These are phyloP conservation scores for Pythium biforme DNA, from an alignment of 352 stramenopile species.

Conservation along the genomic window DNA sequence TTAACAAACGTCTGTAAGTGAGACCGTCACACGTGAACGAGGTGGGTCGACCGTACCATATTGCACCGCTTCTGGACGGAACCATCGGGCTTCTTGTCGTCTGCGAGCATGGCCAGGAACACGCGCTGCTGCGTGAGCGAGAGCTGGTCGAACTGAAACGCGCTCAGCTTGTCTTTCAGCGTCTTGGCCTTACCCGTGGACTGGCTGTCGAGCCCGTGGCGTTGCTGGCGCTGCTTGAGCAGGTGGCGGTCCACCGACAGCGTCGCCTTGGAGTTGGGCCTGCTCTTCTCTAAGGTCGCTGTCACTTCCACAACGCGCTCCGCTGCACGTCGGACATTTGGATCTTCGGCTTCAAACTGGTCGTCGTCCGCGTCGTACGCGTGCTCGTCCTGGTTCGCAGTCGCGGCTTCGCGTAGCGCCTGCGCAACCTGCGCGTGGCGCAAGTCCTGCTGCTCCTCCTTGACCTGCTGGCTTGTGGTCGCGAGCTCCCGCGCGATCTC, in stretches of 20 bases:
- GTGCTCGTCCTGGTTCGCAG: slow-evolving; percentile 34
- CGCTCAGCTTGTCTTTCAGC: slow-evolving; percentile 56
- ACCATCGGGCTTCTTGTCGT: slow-evolving; percentile 18
- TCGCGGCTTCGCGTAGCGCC: slow-evolving; percentile 33
- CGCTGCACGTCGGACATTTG: slow-evolving; percentile 23
- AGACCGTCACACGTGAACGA: not conserved
- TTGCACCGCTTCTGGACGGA: slow-evolving; percentile 24
- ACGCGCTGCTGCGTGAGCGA: slow-evolving; percentile 58
- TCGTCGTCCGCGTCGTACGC: slow-evolving; percentile 38
- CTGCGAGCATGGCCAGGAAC: slow-evolving; percentile 54
- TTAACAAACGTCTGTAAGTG: not conserved
- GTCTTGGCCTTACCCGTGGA: slow-evolving; percentile 33
- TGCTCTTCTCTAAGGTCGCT: not conserved
- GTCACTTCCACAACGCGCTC: slow-evolving; percentile 18
- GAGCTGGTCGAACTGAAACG: slow-evolving; percentile 61
- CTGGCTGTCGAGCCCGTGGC: slow-evolving; percentile 24
- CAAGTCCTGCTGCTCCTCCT: slow-evolving; percentile 27
- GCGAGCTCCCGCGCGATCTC: slow-evolving; percentile 32
- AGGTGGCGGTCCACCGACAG: slow-evolving; percentile 38
- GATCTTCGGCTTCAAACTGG: slow-evolving; percentile 52
- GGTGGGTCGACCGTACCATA: slow-evolving; percentile 25
- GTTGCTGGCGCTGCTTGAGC: slow-evolving; percentile 31
- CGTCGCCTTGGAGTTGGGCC: not conserved
- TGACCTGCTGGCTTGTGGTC: slow-evolving; percentile 28
- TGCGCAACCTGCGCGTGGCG: slow-evolving; percentile 29